Conservation (phyloP, 2,329 filamentous ascomycete genomes). For the Aspergillus japonicus region DNA sequence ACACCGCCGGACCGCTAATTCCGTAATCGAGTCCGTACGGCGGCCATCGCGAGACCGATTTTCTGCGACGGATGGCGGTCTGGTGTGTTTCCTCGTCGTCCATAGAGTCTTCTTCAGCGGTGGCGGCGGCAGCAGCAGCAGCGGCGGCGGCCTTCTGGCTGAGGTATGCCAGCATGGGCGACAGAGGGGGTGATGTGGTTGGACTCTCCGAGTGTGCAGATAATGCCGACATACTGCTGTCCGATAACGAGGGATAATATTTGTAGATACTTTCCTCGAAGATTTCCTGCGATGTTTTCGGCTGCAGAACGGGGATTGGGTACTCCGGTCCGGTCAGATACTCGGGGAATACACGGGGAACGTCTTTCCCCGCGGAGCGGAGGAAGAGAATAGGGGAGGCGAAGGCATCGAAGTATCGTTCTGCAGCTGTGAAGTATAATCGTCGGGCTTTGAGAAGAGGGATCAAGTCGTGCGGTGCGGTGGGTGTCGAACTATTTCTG, state of each 20-base stretch:
- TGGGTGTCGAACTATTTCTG: constrained; percentile 15
- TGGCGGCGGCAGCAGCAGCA: neutral
- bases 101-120: constrained; percentile 1
- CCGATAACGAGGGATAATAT: neutral
- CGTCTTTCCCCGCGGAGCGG: constrained; percentile 42
- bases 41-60: constrained; percentile 41
- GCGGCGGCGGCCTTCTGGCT: neutral
- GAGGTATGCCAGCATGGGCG: neutral
- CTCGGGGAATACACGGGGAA: constrained; percentile 33
- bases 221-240: neutral
- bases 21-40: constrained; percentile 40
- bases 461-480: constrained; percentile 33
- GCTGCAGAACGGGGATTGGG: constrained; percentile 32
- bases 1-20: constrained; percentile 19
- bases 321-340: constrained; percentile 37
- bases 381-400: constrained; percentile 45
- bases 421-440: constrained; percentile 36
- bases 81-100: neutral
- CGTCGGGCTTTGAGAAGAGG: constrained; percentile 38
- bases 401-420: constrained; percentile 45
- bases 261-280: constrained; percentile 1
- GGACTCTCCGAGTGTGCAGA: neutral
- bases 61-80: constrained; percentile 31
- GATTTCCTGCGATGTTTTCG: neutral
- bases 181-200: no score